Conservation (phyloP, 257 asterid species). For the Plantago major region DNA sequence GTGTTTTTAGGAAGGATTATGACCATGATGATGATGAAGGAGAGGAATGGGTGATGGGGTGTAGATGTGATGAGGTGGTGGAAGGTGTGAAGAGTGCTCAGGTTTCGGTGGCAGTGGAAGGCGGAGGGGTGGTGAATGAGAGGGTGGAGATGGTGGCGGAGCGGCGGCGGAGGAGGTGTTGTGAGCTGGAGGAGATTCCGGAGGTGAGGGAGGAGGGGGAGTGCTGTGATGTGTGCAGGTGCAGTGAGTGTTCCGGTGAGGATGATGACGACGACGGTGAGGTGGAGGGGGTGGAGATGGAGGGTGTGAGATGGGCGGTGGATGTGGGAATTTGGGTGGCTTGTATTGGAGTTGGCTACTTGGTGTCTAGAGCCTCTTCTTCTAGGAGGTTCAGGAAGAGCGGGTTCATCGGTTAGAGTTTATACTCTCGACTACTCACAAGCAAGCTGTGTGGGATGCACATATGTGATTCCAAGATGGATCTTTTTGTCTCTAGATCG, state of each 20-base stretch:
- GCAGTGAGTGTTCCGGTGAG: slow-evolving; percentile 35
- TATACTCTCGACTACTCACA: too few species aligned
- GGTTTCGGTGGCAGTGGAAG: slow-evolving; percentile 57
- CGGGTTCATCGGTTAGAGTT: too few species aligned
- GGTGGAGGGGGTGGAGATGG: slow-evolving; percentile 27
- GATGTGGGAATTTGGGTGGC: slow-evolving; percentile 79
- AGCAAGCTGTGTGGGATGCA: too few species aligned
- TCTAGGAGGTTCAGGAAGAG: slow-evolving; percentile 19
- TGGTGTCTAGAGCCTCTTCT: slow-evolving; percentile 48
- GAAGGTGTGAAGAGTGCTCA: slow-evolving; percentile 38
- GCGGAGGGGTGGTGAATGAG: slow-evolving; percentile 25
- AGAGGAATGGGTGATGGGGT: slow-evolving; percentile 66
- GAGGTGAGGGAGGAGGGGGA: slow-evolving; percentile 55
- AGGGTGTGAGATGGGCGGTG: slow-evolving; percentile 60
- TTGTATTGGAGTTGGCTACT: slow-evolving; percentile 67
- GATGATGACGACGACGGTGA: slow-evolving; percentile 21
- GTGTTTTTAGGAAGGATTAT: slow-evolving; percentile 55
- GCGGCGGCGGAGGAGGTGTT: slow-evolving; percentile 29
- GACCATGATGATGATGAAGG: too few species aligned
- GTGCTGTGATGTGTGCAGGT: slow-evolving; percentile 35
- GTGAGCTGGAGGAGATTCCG: slow-evolving; percentile 68
- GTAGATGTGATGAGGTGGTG: slow-evolving; percentile 34
- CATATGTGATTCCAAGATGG: too few species aligned
- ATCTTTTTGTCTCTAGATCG: too few species aligned
- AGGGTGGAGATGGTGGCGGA: slow-evolving; percentile 36